Evolutionary conservation across 169 alveolate genomes (phyloP).

Genomic region (Cryptosporidium muris): DNA sequence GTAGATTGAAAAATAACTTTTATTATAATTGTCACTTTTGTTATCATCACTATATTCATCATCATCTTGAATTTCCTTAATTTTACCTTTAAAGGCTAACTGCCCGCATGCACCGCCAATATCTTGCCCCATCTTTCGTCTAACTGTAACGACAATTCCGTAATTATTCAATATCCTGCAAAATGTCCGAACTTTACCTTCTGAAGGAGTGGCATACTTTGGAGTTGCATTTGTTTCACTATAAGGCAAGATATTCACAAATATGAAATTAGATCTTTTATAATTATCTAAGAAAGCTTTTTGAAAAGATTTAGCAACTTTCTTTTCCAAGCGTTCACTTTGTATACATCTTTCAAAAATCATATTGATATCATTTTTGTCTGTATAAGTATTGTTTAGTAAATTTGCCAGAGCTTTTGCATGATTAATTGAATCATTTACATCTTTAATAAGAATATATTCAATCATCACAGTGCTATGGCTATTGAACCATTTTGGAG

Average conservation of each 20-base stretch:
- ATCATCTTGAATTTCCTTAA: not conserved
- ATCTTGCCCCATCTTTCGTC: slow-evolving; percentile 46
- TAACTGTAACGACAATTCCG: slow-evolving; percentile 31
- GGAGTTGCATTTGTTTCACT: slow-evolving; percentile 24
- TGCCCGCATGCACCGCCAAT: slow-evolving; percentile 63
- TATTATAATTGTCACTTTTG: not conserved
- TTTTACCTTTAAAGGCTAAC: slow-evolving; percentile 29
- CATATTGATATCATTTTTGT: slow-evolving; percentile 30
- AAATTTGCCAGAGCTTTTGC: slow-evolving; percentile 74
- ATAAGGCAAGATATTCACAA: slow-evolving; percentile 61
- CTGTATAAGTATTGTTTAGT: slow-evolving; percentile 35
- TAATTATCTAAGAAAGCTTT: slow-evolving; percentile 26
- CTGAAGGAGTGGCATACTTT: slow-evolving; percentile 51
- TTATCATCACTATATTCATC: not conserved
- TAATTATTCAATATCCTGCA: slow-evolving; percentile 9
- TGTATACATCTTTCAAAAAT: not conserved
- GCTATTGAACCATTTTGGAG: slow-evolving; percentile 16
- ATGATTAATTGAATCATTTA: slow-evolving; percentile 71
- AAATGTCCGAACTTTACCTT: slow-evolving; percentile 4
- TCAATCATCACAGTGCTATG: slow-evolving; percentile 72
- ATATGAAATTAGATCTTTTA: slow-evolving; percentile 39
- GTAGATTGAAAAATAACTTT: not conserved
- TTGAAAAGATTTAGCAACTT: slow-evolving; percentile 5
- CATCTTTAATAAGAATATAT: slow-evolving; percentile 71
- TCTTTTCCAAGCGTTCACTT: slow-evolving; percentile 14